Conservation (phyloP, 2,329 filamentous ascomycete genomes). For the Thelonectria discophora region DNA sequence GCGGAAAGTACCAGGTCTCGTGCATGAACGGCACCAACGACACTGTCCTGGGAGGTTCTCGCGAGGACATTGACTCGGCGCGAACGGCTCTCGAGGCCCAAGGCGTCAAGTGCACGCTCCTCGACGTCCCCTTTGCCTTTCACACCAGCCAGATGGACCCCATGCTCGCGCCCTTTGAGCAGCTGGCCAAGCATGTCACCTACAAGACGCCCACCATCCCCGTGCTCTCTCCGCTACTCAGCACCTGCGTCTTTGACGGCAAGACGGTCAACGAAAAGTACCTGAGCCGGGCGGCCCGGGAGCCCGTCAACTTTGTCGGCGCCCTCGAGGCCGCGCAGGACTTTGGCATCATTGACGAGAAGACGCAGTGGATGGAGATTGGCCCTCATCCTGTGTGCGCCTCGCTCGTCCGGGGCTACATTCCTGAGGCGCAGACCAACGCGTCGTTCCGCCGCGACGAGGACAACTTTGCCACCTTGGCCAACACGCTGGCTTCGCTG, state of each 20-base stretch:
- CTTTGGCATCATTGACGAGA: neutral
- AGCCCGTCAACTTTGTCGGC: slow-evolving; percentile 6
- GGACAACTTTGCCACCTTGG: slow-evolving; percentile 1
- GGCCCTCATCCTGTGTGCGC: slow-evolving; percentile 11
- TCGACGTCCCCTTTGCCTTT: slow-evolving; percentile 48
- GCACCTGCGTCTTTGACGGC: neutral
- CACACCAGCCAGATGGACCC: slow-evolving; percentile 49
- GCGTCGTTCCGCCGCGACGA: slow-evolving; percentile 8
- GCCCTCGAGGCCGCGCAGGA: slow-evolving; percentile 4
- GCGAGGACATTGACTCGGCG: slow-evolving; percentile 16
- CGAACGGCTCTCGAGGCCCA: slow-evolving; percentile 2
- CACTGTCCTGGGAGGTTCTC: slow-evolving; percentile 55
- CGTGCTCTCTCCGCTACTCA: slow-evolving; percentile 9
- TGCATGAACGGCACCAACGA: slow-evolving; percentile 72
- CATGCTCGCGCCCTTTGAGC: slow-evolving; percentile 58
- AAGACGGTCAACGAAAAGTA: slow-evolving; percentile 3
- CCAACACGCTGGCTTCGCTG: neutral
- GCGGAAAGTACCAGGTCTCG: slow-evolving; percentile 45
- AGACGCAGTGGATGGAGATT: slow-evolving; percentile 9
- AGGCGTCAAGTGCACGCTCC: slow-evolving; percentile 42
- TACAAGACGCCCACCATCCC: slow-evolving; percentile 12
- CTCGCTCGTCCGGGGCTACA: slow-evolving; percentile 1
- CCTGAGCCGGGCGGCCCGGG: slow-evolving; percentile 1
- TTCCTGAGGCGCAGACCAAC: neutral
- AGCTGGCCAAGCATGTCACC: neutral